Percentiles rank a stretch among this genome's conserved stretches.
Conservation (phyloP, 2,329 filamentous ascomycete genomes). For the Claviceps lovelessii region DNA sequence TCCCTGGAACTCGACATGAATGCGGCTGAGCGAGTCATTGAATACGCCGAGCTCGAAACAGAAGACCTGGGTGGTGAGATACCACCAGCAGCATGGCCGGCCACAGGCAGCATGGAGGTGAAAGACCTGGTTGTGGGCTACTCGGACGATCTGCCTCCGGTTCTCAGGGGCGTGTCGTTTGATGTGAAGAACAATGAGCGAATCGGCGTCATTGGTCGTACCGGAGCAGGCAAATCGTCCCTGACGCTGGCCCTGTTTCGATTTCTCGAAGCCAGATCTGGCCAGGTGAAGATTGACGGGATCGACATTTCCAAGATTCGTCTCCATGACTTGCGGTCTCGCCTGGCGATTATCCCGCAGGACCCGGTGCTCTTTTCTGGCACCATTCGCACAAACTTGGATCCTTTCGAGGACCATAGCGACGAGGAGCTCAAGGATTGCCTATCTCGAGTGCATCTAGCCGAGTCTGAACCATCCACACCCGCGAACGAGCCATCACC, state of each 20-base stretch:
- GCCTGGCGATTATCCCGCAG: slow-evolving; percentile 66
- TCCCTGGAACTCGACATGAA: slow-evolving; percentile 69
- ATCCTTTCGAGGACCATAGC: slow-evolving; percentile 57
- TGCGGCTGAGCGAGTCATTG: slow-evolving; percentile 58
- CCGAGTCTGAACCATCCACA: slow-evolving; percentile 27
- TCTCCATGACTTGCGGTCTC: slow-evolving; percentile 55
- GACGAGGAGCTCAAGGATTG: slow-evolving; percentile 57
- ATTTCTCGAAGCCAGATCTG: slow-evolving; percentile 55
- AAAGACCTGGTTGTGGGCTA: slow-evolving; percentile 58
- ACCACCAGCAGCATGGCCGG: slow-evolving; percentile 61
- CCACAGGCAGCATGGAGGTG: slow-evolving; percentile 59
- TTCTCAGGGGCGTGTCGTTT: slow-evolving; percentile 57
- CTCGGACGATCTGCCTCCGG: slow-evolving; percentile 54
- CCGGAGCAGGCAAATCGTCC: slow-evolving; percentile 65
- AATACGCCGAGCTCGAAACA: slow-evolving; percentile 55
- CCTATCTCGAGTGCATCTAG: slow-evolving; percentile 56
- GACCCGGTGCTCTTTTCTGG: slow-evolving; percentile 73
- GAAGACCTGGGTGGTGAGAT: slow-evolving; percentile 48
- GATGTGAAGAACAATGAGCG: slow-evolving; percentile 51
- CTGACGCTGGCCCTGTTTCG: slow-evolving; percentile 64
- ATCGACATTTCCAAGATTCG: slow-evolving; percentile 60
- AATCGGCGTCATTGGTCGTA: slow-evolving; percentile 64
- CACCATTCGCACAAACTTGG: slow-evolving; percentile 61
- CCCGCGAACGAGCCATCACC: slow-evolving; percentile 25
- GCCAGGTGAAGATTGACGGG: slow-evolving; percentile 56